Conservation (phyloP, 1,139 yeast species). For the Kluyveromyces sp. region DNA sequence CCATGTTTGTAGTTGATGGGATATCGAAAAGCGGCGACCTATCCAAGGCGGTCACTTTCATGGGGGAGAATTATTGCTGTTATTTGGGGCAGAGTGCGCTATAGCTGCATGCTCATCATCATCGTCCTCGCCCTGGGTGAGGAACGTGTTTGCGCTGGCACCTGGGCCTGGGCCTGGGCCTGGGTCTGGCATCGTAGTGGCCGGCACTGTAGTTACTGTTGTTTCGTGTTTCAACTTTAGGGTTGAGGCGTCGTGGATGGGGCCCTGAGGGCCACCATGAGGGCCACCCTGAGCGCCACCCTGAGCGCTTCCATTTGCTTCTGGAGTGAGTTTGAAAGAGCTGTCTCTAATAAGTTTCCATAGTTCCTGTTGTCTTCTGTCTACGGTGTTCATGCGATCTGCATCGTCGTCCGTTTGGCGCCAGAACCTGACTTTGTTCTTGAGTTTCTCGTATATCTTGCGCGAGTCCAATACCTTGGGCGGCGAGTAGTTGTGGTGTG, state of each 20-base stretch:
- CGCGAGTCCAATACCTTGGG: slow-evolving; percentile 5
- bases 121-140: slow-evolving; percentile 5
- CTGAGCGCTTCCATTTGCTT: too few species aligned
- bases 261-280: too few species aligned
- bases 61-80: slow-evolving; percentile 10
- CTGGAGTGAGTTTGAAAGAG: slow-evolving; percentile 5
- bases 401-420: background rate
- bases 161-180: background rate
- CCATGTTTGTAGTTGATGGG: background rate
- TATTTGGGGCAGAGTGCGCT: slow-evolving; percentile 8
- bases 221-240: too few species aligned
- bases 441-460: slow-evolving; percentile 7
- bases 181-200: too few species aligned
- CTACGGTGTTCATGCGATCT: background rate
- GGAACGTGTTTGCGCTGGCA: slow-evolving; percentile 20
- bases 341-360: slow-evolving; percentile 11
- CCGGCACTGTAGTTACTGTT: too few species aligned
- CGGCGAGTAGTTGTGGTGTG: background rate
- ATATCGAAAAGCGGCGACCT: slow-evolving; percentile 3
- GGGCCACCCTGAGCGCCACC: too few species aligned
- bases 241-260: too few species aligned
- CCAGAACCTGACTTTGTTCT: slow-evolving; percentile 4
- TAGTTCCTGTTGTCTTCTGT: slow-evolving; percentile 8
- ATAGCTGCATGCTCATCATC: slow-evolving; percentile 10
- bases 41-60: slow-evolving; percentile 4